phyloP scores from a whole-genome alignment of 2,329 filamentous ascomycete species.

The Colletotrichum neosansevieriae region DNA sequence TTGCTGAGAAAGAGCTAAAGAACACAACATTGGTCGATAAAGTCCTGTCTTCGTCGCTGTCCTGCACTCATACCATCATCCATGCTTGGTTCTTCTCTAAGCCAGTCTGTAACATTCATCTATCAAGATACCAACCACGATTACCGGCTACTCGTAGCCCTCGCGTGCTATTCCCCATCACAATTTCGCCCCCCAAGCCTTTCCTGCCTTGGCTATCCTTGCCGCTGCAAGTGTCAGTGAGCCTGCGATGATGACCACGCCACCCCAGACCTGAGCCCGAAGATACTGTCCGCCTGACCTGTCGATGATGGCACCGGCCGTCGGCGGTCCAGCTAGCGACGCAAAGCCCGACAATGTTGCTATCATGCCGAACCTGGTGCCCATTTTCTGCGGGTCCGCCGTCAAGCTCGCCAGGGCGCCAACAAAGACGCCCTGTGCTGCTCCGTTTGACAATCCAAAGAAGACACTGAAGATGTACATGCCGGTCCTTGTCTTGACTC shows the following conservation, averaged over 20 bases:
- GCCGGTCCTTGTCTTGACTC: slow-evolving; percentile 54
- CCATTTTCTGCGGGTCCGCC: slow-evolving; percentile 57
- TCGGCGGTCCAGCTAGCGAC: slow-evolving; percentile 58
- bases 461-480: slow-evolving; percentile 60
- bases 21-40: background rate
- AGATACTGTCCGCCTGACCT: slow-evolving; percentile 53
- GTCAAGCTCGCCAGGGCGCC: slow-evolving; percentile 57
- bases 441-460: slow-evolving; percentile 59
- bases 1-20: slow-evolving; percentile 17
- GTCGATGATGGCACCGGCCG: slow-evolving; percentile 60
- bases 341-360: slow-evolving; percentile 56
- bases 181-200: slow-evolving; percentile 51
- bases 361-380: slow-evolving; percentile 60
- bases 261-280: slow-evolving; percentile 62
- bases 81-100: background rate
- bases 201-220: slow-evolving; percentile 52
- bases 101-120: background rate
- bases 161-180: slow-evolving; percentile 38
- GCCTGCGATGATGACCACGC: slow-evolving; percentile 53
- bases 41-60: background rate
- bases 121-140: slow-evolving; percentile 26
- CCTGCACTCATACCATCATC: background rate
- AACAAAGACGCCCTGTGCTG: slow-evolving; percentile 56
- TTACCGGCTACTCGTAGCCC: background rate
- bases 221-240: slow-evolving; percentile 49